Base-by-base conservation (phyloP, 176 grass and related monocot species). In the Puya raimondii region DNA sequence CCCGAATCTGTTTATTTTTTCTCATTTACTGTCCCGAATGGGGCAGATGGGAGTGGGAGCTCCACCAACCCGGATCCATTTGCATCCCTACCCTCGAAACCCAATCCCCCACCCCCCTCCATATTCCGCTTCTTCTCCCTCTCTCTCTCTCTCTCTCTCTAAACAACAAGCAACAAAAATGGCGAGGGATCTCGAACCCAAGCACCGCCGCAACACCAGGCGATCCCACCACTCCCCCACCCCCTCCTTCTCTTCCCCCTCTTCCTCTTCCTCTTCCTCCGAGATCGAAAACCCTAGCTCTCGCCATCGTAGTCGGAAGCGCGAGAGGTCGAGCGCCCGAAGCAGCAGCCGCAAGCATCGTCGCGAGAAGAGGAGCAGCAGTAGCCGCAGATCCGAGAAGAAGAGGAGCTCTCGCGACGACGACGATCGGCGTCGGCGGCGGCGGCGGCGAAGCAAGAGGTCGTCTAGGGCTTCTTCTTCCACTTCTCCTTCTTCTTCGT, bases 131-230 rank as follows among this genome's bases (percentile, higher is more conserved):
- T 51, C 33, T 25, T 13, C 15, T 47, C 14, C 10, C 10, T 29
- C 9, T 0, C 12, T 16, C 8, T 13, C 75, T 27, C 17, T 23
- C 13, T 47, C 49, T 50, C 33, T 47, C 15, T 7, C 17, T 18
- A 15, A 8, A 20, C 13, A 17, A 17, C 54, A 18, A 42, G 33
- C 6, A 42, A n/a, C 54, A 59, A 59, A 59, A 16, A 79, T 63
- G 64, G 76, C 64, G 8, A 79, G 64, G 64, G 76, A 74, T 23
- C 3, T 74, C 56, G 77, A 83, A 57, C 7, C 49, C 8, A 80
- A 72, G 75, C 82, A 80, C 68, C 76, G 77, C 16, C 74, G 68
- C 63, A 65, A 49, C 74, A 76, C 74, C 72, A 88, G 82, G 85
- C 81, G 79, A 54, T 78, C 76, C 22, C 66, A 76, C 27, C 2